Evolutionary conservation across 352 stramenopile species (phyloP), one percentile per base, ranked within the genome.

Genomic region (Globisporangium parvum): DNA sequence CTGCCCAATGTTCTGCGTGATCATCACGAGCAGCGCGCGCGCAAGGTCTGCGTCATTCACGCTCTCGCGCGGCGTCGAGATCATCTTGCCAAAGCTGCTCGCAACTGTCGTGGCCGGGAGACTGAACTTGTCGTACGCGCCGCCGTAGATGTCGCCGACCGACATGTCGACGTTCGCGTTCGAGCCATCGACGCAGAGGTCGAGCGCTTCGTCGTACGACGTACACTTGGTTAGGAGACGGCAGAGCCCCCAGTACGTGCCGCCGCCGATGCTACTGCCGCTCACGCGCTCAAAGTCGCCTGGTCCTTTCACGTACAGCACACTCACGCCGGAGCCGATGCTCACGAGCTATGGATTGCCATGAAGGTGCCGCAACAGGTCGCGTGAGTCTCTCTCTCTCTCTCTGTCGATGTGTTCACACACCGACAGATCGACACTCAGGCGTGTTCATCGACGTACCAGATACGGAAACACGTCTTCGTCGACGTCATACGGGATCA

Each of bases 111-210:
- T 88, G 0, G 86, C 87, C 8, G 79, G 88, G 14, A 98, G 68
- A 44, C 96, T 92, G 53, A 97, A 97, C 57, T 96, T 95, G 24
- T 96, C 91, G 77, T 98, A 98, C 40, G 91, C 87, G 50, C 88
- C 85, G 12, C 97, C 97, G 69, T 99, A 99, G 63, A 99, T 99
- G 69, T 99, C 97, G 24, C 95, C 94, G 35, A 99, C 97, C 62
- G 97, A 97, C 91, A 99, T 98, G 70, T 98, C 95, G 11, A 98
- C 93, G 21, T 78, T 78, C 55, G 82, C 69, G 63, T 93, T 93
- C 51, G 78, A 80, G 45, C 85, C 85, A 55, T 87, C 63, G 10
- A 92, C 85, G 41, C 77, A 83, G 45, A 91, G 71, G 51, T 95
- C 83, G 40, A 95, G 66, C 20, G 83, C 85, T 56, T 93, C 85